A percentile compares a stretch with the other conserved stretches of the same genome.
phyloP scores from a whole-genome alignment of 2,329 filamentous ascomycete species.

The Cordyceps cicadae region DNA sequence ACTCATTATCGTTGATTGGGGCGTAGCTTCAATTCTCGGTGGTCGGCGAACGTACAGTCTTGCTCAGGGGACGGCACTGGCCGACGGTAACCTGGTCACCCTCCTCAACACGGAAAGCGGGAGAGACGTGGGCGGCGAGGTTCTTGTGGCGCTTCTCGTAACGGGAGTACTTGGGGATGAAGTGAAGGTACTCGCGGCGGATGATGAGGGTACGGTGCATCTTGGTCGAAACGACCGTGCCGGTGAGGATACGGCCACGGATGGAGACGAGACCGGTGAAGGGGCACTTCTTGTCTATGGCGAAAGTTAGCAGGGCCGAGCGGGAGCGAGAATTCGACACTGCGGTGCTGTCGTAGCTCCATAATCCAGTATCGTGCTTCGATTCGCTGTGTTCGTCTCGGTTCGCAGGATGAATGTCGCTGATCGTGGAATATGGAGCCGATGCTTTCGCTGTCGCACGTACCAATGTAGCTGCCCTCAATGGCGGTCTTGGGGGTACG shows the following conservation, averaged over 20 bases:
- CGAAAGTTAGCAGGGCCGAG: neutral
- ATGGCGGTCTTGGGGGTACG: slow-evolving; percentile 97
- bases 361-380: slow-evolving; percentile 3
- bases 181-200: slow-evolving; percentile 99
- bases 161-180: slow-evolving; percentile 98
- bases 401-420: neutral
- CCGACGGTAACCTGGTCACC: slow-evolving; percentile 99
- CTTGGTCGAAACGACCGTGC: slow-evolving; percentile 99
- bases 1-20: neutral
- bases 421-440: slow-evolving; percentile 8
- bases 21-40: neutral
- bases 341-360: neutral
- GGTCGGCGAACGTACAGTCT: slow-evolving; percentile 70
- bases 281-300: slow-evolving; percentile 98
- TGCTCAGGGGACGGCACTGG: slow-evolving; percentile 98
- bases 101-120: slow-evolving; percentile 99
- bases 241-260: slow-evolving; percentile 99
- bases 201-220: slow-evolving; percentile 99
- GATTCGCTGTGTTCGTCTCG: neutral
- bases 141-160: slow-evolving; percentile 99
- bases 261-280: slow-evolving; percentile 99
- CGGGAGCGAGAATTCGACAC: neutral
- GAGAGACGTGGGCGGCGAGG: slow-evolving; percentile 96
- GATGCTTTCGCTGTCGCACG: slow-evolving; percentile 34
- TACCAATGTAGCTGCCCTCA: slow-evolving; percentile 99